These are phyloP conservation scores for Gillenia trifoliata DNA, from an alignment of 306 rosid species.

Conservation along the genomic window DNA sequence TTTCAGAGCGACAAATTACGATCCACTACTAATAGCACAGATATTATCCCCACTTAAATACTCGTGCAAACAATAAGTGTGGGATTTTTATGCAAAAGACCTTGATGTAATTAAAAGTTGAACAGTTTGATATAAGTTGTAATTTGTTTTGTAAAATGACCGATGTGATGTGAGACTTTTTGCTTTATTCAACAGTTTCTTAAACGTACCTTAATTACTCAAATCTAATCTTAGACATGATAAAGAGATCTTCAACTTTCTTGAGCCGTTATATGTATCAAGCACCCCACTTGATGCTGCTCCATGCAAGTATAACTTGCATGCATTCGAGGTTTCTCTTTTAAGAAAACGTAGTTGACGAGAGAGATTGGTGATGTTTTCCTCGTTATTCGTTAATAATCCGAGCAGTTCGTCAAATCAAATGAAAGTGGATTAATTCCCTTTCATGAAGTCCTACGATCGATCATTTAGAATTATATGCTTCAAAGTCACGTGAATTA, in stretches of 20 bases:
- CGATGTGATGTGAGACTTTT: no score
- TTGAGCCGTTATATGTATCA: neutral
- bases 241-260: neutral
- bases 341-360: neutral
- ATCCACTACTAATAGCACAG: no score
- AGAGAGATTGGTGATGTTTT: neutral
- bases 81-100: no score
- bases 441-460: neutral
- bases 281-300: neutral
- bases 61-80: no score
- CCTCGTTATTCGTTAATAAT: neutral
- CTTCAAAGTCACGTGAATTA: neutral
- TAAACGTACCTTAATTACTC: neutral
- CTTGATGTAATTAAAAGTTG: fast-evolving
- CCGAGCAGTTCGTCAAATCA: neutral
- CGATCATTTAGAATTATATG: neutral
- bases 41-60: no score
- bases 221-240: neutral
- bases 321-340: neutral
- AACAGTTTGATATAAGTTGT: no score
- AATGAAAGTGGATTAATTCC: neutral
- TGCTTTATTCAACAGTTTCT: no score
- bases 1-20: no score
- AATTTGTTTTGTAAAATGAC: no score
- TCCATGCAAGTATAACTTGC: neutral